Conservation (phyloP, 2,329 filamentous ascomycete species). For the Phialophora expanda region DNA sequence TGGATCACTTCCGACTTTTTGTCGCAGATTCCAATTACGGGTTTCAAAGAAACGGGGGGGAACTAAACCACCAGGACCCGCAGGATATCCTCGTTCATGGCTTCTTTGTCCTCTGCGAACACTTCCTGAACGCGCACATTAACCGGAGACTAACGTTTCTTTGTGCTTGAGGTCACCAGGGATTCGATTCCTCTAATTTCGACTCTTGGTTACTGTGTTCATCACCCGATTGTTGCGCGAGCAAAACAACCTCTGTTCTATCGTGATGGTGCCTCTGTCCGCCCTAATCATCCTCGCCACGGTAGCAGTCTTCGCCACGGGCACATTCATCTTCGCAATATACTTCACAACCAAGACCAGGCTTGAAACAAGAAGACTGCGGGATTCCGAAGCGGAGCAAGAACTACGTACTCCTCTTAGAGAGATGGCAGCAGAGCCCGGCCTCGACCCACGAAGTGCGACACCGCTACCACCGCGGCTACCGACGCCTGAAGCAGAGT, state of each 20-base stretch:
- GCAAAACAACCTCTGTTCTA: background rate
- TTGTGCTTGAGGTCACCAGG: background rate
- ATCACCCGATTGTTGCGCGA: background rate
- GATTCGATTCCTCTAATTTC: background rate
- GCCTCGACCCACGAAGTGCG: background rate
- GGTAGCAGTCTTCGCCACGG: slow-evolving; percentile 19
- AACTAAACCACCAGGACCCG: background rate
- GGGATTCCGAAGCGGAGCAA: background rate
- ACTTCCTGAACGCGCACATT: background rate
- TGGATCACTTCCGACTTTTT: background rate
- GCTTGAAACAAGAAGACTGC: slow-evolving; percentile 11
- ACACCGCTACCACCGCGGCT: slow-evolving; percentile 4
- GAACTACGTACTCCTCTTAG: slow-evolving; percentile 21
- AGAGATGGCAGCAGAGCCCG: slow-evolving; percentile 3
- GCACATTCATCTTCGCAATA: slow-evolving; percentile 29
- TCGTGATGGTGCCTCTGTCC: slow-evolving; percentile 28
- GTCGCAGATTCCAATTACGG: background rate
- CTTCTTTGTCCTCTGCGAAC: background rate
- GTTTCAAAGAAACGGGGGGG: background rate
- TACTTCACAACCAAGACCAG: slow-evolving; percentile 19
- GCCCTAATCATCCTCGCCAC: slow-evolving; percentile 27
- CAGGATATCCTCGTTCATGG: background rate
- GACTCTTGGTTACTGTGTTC: background rate
- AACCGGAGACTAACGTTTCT: background rate
- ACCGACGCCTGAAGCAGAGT: slow-evolving; percentile 31